phyloP scores from a whole-genome alignment of 495 filamentous ascomycete genomes.

The Cetradonia linearis region DNA sequence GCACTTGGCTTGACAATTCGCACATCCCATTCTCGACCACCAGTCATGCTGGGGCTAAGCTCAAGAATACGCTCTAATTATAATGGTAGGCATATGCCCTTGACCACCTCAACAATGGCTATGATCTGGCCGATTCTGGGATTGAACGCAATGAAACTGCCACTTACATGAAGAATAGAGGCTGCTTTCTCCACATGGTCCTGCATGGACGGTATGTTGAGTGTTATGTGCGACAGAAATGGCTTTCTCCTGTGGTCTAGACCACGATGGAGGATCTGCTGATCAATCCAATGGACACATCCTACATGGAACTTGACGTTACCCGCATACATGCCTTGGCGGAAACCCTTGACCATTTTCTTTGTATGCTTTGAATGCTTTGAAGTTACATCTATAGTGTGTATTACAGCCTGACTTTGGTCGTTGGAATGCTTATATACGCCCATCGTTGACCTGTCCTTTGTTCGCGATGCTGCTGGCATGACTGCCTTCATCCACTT shows the following conservation, averaged over 20 bases:
- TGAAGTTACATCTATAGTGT: conserved; percentile 55
- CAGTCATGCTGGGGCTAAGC: conserved; percentile 46
- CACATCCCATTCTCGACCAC: conserved; percentile 47
- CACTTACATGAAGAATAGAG: conserved; percentile 48
- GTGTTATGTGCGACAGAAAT: conserved; percentile 56
- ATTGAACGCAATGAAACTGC: conserved; percentile 56
- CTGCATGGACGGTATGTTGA: conserved; percentile 59
- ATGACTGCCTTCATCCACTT: neutral
- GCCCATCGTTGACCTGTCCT: neutral
- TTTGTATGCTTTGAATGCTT: conserved; percentile 51
- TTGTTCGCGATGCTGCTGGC: neutral
- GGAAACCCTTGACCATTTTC: conserved; percentile 51
- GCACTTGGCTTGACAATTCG: conserved; percentile 40
- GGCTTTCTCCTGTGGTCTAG: conserved; percentile 30
- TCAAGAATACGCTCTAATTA: conserved; percentile 55
- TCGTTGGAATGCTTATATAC: conserved; percentile 2
- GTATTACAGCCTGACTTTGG: conserved; percentile 54
- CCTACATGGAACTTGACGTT: conserved; percentile 64
- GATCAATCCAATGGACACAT: conserved; percentile 51
- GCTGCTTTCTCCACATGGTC: conserved; percentile 47
- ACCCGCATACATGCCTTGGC: conserved; percentile 54
- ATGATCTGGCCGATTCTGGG: conserved; percentile 70
- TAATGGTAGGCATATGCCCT: conserved; percentile 41
- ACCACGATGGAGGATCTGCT: conserved; percentile 32
- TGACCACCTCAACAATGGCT: conserved; percentile 45